Base-by-base conservation (phyloP, 768 basidiomycete genomes). In the Zangia roseola region DNA sequence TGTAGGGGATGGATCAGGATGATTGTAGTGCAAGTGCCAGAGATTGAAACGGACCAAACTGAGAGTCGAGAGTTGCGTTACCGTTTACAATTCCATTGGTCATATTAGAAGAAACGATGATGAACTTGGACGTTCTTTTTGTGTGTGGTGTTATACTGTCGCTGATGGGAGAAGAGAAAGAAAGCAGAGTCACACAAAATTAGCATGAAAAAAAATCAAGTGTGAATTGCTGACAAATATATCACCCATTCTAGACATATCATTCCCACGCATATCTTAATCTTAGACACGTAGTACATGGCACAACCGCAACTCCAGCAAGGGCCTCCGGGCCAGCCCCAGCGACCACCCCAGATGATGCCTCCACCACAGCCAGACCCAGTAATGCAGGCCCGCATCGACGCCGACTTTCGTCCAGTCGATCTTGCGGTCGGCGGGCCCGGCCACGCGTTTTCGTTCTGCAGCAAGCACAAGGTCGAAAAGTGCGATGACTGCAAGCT, bases 1-100 rank as follows among this genome's bases (percentile, higher is more conserved):
- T 91, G 67, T 7, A 47, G 33, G 40, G 35, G 30, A 17, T 38
- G 30, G 43, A 45, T 16, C 53, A 21, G 43, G 42, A 44, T 34
- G 37, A 37, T 36, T 34, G 39, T 9, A 33, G 9, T 2, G 17
- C 47, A 43, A 34, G 39, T 19, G 19, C 19, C 1, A 43, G 20
- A 19, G 34, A 43, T n/a, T 9, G 17, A 35, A 28, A 74, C 81
- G 57, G 55, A 88, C 88, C 79, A 69, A 91, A 87, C 68, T 83
- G 78, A 67, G 76, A 74, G 78, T 91, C 88, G 63, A 90, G 74
- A 73, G 79, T 83, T 70, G 78, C 69, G 64, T 71, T 74, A 68
- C 78, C 83, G 74, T 90, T 88, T 86, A 88, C 82, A 78, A 82
- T 81, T 82, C 86, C 88, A 91, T 90, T 90, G 76, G 87, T 84